These are phyloP conservation scores for Lichtheimia ornata DNA, from an alignment of 371 early-diverging fungal genomes.

Conservation along the genomic window DNA sequence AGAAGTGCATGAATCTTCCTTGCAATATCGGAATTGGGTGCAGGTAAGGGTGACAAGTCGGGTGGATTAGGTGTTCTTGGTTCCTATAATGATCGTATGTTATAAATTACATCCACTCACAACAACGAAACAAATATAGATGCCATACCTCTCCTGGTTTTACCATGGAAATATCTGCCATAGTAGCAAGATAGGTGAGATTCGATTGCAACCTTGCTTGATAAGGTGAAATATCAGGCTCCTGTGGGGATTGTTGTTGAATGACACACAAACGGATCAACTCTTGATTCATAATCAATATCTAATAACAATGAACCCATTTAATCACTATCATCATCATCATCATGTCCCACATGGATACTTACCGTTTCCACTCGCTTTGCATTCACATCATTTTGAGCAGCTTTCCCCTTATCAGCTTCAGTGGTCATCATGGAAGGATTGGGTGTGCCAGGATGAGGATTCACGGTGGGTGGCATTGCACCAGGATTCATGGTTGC, in stretches of 20 bases:
- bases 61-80: conserved; percentile 38
- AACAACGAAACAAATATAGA: background rate
- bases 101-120: background rate
- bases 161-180: conserved; percentile 56
- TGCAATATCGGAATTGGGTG: conserved; percentile 31
- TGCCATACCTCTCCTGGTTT: conserved; percentile 49
- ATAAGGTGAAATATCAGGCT: conserved; percentile 46
- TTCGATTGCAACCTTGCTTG: conserved; percentile 55
- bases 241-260: conserved; percentile 34
- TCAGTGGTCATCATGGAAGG: conserved; percentile 9
- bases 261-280: conserved; percentile 52
- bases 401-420: conserved; percentile 4
- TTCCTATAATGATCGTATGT: conserved; percentile 17
- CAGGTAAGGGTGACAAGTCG: conserved; percentile 43
- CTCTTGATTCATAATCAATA: conserved; percentile 52
- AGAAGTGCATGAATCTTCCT: conserved; percentile 37
- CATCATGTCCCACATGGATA: background rate
- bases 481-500: conserved; percentile 28
- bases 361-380: conserved; percentile 45
- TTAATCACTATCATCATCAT: background rate
- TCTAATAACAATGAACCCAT: conserved; percentile 14
- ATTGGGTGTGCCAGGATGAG: conserved; percentile 9
- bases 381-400: conserved; percentile 23
- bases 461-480: conserved; percentile 4
- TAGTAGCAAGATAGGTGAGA: conserved; percentile 54